Base-by-base conservation (phyloP, 2,329 filamentous ascomycete species). In the Hymenoscyphus fructigenus region DNA sequence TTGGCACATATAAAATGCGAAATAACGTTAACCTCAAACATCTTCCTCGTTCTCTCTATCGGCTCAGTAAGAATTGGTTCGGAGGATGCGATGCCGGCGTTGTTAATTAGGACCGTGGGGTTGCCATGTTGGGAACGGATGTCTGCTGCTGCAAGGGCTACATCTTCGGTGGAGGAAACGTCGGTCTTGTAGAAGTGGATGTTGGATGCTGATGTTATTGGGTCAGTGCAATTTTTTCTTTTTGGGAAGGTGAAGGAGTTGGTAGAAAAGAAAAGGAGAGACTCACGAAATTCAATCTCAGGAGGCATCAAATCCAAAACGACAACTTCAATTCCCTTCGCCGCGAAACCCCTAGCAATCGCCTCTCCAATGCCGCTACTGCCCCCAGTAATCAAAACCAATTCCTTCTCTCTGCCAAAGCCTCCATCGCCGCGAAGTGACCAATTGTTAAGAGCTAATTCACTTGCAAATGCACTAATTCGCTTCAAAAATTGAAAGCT, bases 311-410 rank as follows among this genome's bases (percentile, higher is more conserved):
- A 82, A 77, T 94, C 91, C 44, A 93, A 75, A 2, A 93, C 87
- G 0, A 88, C 88, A 38, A 93, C 88, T 68, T 85, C 90, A 70
- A 91, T 81, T 1, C 84, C 85, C 66, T 79, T 80, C 74, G 88
- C 85, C 0, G 86, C 87, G n/a, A 95, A 80, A 61, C 89, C 75
- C 68, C 82, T 81, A 17, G 90, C 89, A 3, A 92, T 82, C 50
- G 83, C 78, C 26, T 83, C 85, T 17, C 91, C 91, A 71, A 94
- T 92, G 0, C 91, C 91, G 62, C 86, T 85, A 53, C 88, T 86
- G 10, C 91, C 91, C 9, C 91, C 91, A 0, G 91, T 93, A 28
- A 93, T 82, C 55, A 93, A 79, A 2, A 91, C 87, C 59, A 93
- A 82, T 78, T 93, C 90, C 61, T 82, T 83, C 26, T 80, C 78